Conservation (phyloP, 306 rosid genomes). For the Cercis canadensis region DNA sequence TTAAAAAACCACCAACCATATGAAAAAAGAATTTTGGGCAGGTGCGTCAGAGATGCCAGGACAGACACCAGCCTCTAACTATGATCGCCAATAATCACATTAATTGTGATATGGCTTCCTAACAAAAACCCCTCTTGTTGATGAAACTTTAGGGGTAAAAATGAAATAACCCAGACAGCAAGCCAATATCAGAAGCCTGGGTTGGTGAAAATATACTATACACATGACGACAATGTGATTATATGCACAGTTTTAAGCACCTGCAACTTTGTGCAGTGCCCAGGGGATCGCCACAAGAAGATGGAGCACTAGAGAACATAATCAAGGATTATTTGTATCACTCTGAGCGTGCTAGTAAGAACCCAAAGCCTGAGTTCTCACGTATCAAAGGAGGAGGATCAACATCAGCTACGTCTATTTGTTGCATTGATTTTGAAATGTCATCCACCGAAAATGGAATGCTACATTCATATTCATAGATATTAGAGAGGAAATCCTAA, state of each 20-base stretch:
- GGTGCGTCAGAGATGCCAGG: constrained; percentile 48
- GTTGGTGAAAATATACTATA: constrained; percentile 63
- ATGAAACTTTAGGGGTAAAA: constrained; percentile 74
- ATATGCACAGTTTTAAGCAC: constrained; percentile 76
- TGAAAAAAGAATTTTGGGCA: constrained; percentile 46
- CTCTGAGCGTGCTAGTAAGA: constrained; percentile 88
- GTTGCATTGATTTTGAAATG: constrained; percentile 92
- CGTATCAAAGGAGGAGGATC: constrained; percentile 99
- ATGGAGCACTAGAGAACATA: constrained; percentile 31
- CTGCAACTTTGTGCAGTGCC: constrained; percentile 54
- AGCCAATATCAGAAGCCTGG: constrained; percentile 65
- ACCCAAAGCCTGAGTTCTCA: constrained; percentile 94
- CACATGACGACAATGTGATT: constrained; percentile 54
- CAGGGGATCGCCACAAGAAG: constrained; percentile 32
- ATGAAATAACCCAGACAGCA: constrained; percentile 63
- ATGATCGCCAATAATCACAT: constrained; percentile 59
- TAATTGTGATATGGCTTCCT: constrained; percentile 59
- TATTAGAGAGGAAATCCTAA: constrained; percentile 25
- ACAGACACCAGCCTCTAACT: constrained; percentile 53
- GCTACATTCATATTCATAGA: constrained; percentile 55
- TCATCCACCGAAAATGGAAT: constrained; percentile 99
- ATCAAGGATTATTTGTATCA: constrained; percentile 43
- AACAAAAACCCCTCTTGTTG: constrained; percentile 71
- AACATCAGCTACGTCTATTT: constrained; percentile 83
- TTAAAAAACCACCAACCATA: constrained; percentile 47